These are phyloP conservation scores for Mallotus repandus DNA, from an alignment of 441 rosid species.

Conservation along the genomic window DNA sequence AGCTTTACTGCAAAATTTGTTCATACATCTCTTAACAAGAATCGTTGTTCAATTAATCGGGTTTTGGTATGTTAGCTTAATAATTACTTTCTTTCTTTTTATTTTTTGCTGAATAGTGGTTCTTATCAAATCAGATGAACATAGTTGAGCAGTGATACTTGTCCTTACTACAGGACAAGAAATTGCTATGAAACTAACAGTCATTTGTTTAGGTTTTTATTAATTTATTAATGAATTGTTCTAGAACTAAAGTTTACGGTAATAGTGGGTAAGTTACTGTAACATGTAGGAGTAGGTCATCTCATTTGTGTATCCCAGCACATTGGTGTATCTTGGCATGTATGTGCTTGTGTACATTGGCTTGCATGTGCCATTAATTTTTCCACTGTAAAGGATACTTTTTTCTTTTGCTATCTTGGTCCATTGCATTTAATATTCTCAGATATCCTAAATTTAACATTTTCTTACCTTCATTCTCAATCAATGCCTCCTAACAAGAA, in stretches of 20 bases:
- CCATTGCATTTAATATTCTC: neutral
- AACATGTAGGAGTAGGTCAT: neutral
- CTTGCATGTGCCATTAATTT: neutral
- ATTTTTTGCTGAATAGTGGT: neutral
- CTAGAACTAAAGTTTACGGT: neutral
- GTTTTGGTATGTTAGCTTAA: conserved; percentile 62
- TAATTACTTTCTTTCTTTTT: neutral
- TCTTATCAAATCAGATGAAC: neutral
- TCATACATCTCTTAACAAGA: conserved; percentile 92
- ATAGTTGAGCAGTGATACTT: neutral
- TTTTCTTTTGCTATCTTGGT: neutral
- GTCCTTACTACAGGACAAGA: neutral
- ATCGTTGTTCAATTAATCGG: conserved; percentile 90
- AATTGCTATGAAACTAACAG: neutral
- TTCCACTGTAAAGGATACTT: neutral
- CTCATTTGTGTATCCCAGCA: neutral
- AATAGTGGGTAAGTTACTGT: neutral
- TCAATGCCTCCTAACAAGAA: neutral
- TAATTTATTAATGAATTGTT: neutral
- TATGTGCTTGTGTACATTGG: too few relatives aligned
- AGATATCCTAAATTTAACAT: neutral
- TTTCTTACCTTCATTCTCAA: neutral
- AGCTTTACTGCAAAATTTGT: conserved; percentile 96
- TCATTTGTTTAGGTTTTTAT: neutral
- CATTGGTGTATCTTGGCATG: too few relatives aligned